Evolutionary conservation across 768 basidiomycete genomes (phyloP), one percentile per base, ranked within the genome.

Genomic region (Termitomyces sp.): DNA sequence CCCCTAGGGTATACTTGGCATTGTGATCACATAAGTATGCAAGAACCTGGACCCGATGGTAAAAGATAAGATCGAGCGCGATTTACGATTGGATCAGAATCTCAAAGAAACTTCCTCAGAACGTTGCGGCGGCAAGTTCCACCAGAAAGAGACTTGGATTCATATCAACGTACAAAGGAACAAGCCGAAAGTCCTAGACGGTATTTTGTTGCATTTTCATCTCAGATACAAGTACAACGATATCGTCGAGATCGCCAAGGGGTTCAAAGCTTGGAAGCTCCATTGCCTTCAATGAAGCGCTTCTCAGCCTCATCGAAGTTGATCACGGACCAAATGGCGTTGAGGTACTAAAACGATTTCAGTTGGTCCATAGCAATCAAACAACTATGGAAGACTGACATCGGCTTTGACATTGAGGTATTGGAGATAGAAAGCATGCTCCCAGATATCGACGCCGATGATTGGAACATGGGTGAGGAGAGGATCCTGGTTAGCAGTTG

Each of bases 401-500:
- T 96, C 90, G 57, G 73, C 84, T 81, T 96, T 96, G 69, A 93
- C 92, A 74, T 96, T 97, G 73, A 89, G 83, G 76, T 98, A 98
- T 71, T 98, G 93, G 64, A 96, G 82, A 77, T 96, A 98, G 79
- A 94, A 93, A 52, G 93, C 91, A 67, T 95, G 94, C 74, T 96
- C 93, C 94, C 94, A 96, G 67, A 95, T 85, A 62, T 95, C 94
- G 63, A 97, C 87, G 43, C 94, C 93, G 63, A 95, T 89, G 75
- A 97, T 81, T 54, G 94, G 91, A 54, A 82, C 72, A 67, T 84
- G 86, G 45, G 74, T 70, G 62, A 92, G 73, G 49, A 95, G 80
- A 57, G 94, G 95, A 69, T 98, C 95, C 78, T 99, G 97, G 82
- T 99, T 98, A 5, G 93, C 70, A 32, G 97, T 98, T 42, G 97